Percentiles rank a stretch among this genome's conserved stretches.
phyloP scores from a whole-genome alignment of 179 eudicot species.

The Sideroxylon spinosum region DNA sequence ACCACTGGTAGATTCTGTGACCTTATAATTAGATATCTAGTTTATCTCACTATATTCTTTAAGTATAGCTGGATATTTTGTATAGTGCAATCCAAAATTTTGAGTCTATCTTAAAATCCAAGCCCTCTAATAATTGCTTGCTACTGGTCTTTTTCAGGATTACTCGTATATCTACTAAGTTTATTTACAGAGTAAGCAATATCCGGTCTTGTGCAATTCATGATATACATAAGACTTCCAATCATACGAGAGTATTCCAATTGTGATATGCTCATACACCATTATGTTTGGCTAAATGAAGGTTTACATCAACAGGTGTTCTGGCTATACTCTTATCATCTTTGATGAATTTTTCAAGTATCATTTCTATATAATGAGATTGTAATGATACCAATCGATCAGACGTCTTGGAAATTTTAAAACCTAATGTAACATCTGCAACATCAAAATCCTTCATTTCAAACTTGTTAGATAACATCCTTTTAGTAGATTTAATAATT shows the following conservation, averaged over 20 bases:
- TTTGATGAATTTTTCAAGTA: not conserved
- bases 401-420: not conserved
- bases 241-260: conserved; percentile 11
- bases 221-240: conserved; percentile 8
- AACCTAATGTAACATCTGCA: not conserved
- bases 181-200: conserved; percentile 6
- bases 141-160: conserved; percentile 13
- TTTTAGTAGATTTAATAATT: not conserved
- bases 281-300: conserved; percentile 11
- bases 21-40: conserved; percentile 24
- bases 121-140: conserved; percentile 6
- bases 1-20: conserved; percentile 19
- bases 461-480: not conserved
- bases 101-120: conserved; percentile 10
- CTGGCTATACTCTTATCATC: not conserved
- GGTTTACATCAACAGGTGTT: not conserved
- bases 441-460: not conserved
- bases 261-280: not conserved
- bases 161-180: conserved; percentile 11
- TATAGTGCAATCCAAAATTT: conserved; percentile 16
- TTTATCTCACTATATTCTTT: conserved; percentile 26
- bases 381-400: not conserved
- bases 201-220: conserved; percentile 12
- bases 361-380: conserved; percentile 10
- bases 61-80: conserved; percentile 6